Percentiles rank a stretch among this genome's conserved stretches.
Evolutionary conservation across 768 basidiomycete species (phyloP).

Genomic region (Kwoniella botswanensis): DNA sequence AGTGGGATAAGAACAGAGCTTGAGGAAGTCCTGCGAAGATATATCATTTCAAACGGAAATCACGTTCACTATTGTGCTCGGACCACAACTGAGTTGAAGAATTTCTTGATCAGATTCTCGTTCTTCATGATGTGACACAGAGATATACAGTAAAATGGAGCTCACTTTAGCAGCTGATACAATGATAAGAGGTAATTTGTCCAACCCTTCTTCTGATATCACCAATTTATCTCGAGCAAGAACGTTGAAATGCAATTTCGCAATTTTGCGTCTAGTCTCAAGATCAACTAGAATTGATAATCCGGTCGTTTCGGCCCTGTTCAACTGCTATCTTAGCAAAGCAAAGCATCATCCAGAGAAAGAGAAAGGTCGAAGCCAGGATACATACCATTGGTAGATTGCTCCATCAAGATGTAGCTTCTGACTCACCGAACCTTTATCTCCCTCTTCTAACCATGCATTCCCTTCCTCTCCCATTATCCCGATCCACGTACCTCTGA

Average conservation of each 20-base stretch:
- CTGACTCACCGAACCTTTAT: not conserved
- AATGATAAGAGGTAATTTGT: not conserved
- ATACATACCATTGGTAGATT: slow-evolving; percentile 7
- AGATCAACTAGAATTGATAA: slow-evolving; percentile 5
- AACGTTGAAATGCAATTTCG: slow-evolving; percentile 14
- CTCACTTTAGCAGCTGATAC: slow-evolving; percentile 20
- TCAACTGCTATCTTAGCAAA: too few species aligned
- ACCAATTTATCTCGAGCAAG: slow-evolving; percentile 5
- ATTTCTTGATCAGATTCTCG: not conserved
- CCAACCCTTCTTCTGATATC: slow-evolving; percentile 7
- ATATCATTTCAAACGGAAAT: slow-evolving; percentile 7
- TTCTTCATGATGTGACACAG: not conserved
- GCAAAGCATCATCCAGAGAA: too few species aligned
- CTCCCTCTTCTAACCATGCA: not conserved
- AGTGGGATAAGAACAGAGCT: too few species aligned
- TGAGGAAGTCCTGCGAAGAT: not conserved
- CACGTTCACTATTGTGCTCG: not conserved
- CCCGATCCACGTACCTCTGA: not conserved
- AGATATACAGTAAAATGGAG: not conserved
- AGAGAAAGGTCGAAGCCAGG: too few species aligned
- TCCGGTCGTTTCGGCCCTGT: slow-evolving; percentile 15
- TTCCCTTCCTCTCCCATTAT: not conserved
- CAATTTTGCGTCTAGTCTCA: not conserved
- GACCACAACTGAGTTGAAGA: slow-evolving; percentile 1
- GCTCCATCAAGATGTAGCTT: not conserved